Base-by-base conservation (phyloP, 108 stramenopile genomes). In the Fistulifera solaris region DNA sequence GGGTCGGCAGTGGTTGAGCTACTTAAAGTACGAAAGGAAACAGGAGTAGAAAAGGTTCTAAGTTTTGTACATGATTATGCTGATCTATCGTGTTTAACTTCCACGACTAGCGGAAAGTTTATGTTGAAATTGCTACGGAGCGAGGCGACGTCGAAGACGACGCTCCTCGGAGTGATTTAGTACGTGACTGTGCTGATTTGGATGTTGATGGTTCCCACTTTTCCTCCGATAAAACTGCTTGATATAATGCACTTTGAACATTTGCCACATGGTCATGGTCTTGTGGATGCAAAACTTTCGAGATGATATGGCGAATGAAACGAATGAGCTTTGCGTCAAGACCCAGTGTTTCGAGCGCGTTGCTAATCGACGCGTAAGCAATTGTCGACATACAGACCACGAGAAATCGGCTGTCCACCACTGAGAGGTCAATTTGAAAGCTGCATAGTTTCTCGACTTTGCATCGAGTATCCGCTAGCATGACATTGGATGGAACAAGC, bases 281-380 rank as follows among this genome's bases (percentile, higher is more conserved):
- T 15, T 38, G 28, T 10, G 35, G 18, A 8, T 23, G 28, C 19
- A 27, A 19, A 15, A 31, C 27, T 3, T 21, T 16, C n/a, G 12
- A 1, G 14, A 1, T 2, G 17, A 27, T 35, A 3, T 35, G 18
- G 2, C 28, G 15, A 2, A 27, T 27, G 4, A 39, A 21, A 2
- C 17, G 27, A 14, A 35, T 39, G 17, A 27, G 15, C 12, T 54
- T 27, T 13, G 48, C 4, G n/a, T 27, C 38, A 13, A 54, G 54
- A 39, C 58, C 48, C 27, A 59, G 45, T 8, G 45, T 53, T 40
- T 73, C 68, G 12, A 70, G 24, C 17, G 72, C 60, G 49, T 81
- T 81, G 27, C 61, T 12, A 15, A 81, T 27, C 1, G 75, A 51
- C 13, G 61, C 71, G 13, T 68, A 18, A 1, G 68, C 79, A 38